Evolutionary conservation across 2,329 filamentous ascomycete genomes (phyloP).

Genomic region (Claviceps lovelessii): DNA sequence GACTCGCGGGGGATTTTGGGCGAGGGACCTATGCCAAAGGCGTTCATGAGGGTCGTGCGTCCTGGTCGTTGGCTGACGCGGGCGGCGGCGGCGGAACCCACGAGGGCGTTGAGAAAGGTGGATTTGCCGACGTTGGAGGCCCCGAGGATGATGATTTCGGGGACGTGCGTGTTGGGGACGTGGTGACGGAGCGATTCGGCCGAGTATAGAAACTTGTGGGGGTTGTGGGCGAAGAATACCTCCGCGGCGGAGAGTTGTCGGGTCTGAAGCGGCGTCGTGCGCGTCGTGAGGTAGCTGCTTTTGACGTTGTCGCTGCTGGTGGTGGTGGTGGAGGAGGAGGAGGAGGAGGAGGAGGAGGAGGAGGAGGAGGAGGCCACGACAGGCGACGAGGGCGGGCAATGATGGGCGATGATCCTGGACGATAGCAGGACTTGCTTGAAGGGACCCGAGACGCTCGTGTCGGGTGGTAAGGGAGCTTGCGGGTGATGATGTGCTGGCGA

Average conservation of each 20-base stretch:
- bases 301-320: neutral
- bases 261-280: constrained; percentile 10
- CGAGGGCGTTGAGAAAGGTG: constrained; percentile 71
- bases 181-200: constrained; percentile 34
- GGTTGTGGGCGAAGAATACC: constrained; percentile 17
- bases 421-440: constrained; percentile 8
- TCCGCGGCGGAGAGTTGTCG: constrained; percentile 15
- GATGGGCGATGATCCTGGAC: constrained; percentile 8
- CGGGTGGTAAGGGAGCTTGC: neutral
- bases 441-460: neutral
- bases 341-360: no score
- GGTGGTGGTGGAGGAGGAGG: neutral
- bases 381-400: neutral
- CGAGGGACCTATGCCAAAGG: constrained; percentile 37
- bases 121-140: constrained; percentile 87
- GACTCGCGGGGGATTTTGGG: constrained; percentile 15
- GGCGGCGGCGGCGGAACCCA: constrained; percentile 34
- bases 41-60: constrained; percentile 40
- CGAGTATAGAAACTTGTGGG: constrained; percentile 33
- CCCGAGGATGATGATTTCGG: constrained; percentile 62
- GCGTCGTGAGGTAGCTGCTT: neutral
- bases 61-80: constrained; percentile 37
- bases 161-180: constrained; percentile 34
- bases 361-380: no score
- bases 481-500: neutral